Evolutionary conservation across 495 filamentous ascomycete species (phyloP).

Genomic region (Penicillium macrosclerotiorum): DNA sequence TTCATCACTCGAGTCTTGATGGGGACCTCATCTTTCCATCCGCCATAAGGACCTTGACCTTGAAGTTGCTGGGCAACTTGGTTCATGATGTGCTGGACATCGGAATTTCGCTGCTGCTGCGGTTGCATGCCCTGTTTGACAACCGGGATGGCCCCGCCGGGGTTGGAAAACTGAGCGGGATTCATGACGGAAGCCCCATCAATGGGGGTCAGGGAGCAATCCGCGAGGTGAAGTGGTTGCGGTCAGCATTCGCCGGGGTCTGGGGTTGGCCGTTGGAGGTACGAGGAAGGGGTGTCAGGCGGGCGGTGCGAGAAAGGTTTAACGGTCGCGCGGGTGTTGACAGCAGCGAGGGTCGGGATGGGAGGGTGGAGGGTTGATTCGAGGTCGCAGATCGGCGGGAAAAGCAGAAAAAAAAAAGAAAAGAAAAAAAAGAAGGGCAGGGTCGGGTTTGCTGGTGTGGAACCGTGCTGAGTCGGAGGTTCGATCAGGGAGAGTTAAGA

Average conservation of each 20-base stretch:
- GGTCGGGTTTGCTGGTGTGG: constrained; percentile 27
- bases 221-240: constrained; percentile 31
- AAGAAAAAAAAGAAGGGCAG: constrained; percentile 19
- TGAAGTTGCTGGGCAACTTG: constrained; percentile 38
- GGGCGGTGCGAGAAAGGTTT: neutral
- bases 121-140: constrained; percentile 38
- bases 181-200: constrained; percentile 51
- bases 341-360: neutral
- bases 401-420: constrained; percentile 20
- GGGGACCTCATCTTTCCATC: constrained; percentile 47
- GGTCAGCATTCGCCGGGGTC: constrained; percentile 43
- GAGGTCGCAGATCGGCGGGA: constrained; percentile 14
- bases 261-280: constrained; percentile 4
- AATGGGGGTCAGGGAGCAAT: constrained; percentile 43
- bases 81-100: constrained; percentile 32
- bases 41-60: constrained; percentile 37
- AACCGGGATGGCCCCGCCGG: constrained; percentile 40
- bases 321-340: neutral
- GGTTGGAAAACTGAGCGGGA: constrained; percentile 46
- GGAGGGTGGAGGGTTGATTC: constrained; percentile 9
- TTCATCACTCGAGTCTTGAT: constrained; percentile 38
- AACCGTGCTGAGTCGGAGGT: constrained; percentile 25
- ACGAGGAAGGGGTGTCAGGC: neutral
- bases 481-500: constrained; percentile 33
- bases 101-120: constrained; percentile 36